phyloP scores from a whole-genome alignment of 2,329 filamentous ascomycete species.

The Drechslerella coelobrocha region DNA sequence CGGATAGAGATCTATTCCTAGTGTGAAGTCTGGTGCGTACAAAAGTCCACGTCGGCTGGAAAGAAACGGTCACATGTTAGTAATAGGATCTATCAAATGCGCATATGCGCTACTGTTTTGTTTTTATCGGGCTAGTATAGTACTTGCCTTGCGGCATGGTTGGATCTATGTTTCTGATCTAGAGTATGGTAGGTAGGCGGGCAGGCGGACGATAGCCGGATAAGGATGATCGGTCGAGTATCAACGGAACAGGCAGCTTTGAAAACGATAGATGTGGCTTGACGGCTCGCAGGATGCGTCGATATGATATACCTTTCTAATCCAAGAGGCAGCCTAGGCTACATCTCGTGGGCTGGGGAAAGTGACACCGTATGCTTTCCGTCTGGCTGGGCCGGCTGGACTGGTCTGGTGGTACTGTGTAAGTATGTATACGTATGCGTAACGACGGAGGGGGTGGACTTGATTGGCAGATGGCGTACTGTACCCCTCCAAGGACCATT shows the following conservation, averaged over 20 bases:
- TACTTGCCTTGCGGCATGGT: slow-evolving; percentile 38
- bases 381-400: background rate
- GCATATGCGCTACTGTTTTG: background rate
- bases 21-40: background rate
- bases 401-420: background rate
- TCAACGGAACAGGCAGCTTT: too few species aligned
- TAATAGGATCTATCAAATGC: background rate
- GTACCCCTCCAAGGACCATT: background rate
- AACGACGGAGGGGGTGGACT: slow-evolving; percentile 17
- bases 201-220: too few species aligned
- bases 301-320: background rate
- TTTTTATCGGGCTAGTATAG: background rate
- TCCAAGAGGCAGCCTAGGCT: background rate
- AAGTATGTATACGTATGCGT: slow-evolving; percentile 5
- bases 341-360: slow-evolving; percentile 7
- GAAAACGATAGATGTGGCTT: too few species aligned
- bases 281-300: too few species aligned
- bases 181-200: too few species aligned
- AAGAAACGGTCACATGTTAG: background rate
- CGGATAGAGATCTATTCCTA: background rate
- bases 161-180: background rate
- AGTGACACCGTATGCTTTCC: slow-evolving; percentile 33
- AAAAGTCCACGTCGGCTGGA: slow-evolving; percentile 43
- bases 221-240: too few species aligned
- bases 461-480: background rate